Conservation (phyloP, 1,284 basidiomycete species). For the Heterobasidion annosum region DNA sequence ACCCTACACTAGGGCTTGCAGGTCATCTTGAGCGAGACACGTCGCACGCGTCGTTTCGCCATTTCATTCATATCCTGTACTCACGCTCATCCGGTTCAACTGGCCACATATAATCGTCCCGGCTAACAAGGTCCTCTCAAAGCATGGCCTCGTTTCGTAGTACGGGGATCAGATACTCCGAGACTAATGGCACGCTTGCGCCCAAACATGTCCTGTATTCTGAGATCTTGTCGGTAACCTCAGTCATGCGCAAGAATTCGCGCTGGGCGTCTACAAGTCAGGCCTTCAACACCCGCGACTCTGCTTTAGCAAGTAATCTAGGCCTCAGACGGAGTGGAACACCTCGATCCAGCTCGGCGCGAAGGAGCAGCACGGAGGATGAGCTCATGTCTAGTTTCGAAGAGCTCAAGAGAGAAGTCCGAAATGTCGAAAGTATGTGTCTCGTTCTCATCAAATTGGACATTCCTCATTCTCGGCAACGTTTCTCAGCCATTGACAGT, state of each 20-base stretch:
- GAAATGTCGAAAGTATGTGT: slow-evolving; percentile 58
- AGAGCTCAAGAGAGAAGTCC: slow-evolving; percentile 71
- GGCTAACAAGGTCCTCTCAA: background rate
- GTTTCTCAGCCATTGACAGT: slow-evolving; percentile 42
- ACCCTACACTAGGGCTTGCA: background rate
- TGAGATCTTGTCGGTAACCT: slow-evolving; percentile 89
- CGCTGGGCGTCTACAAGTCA: slow-evolving; percentile 77
- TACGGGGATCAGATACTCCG: background rate
- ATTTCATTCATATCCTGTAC: background rate
- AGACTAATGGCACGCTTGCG: slow-evolving; percentile 26
- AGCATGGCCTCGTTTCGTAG: background rate
- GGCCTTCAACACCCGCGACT: slow-evolving; percentile 49
- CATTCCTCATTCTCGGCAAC: background rate
- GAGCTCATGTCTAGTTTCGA: slow-evolving; percentile 89
- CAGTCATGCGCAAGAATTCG: slow-evolving; percentile 95
- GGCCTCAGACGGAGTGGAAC: slow-evolving; percentile 56
- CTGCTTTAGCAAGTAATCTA: slow-evolving; percentile 61
- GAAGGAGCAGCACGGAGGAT: slow-evolving; percentile 49
- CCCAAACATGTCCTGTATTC: slow-evolving; percentile 74
- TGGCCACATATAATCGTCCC: background rate
- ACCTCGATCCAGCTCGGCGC: slow-evolving; percentile 24
- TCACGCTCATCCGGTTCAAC: background rate
- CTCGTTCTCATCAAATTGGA: background rate
- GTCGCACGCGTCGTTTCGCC: background rate
- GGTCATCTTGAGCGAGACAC: background rate